Base-by-base conservation (phyloP, 768 basidiomycete species). In the Hemileccinum rubropunctum region DNA sequence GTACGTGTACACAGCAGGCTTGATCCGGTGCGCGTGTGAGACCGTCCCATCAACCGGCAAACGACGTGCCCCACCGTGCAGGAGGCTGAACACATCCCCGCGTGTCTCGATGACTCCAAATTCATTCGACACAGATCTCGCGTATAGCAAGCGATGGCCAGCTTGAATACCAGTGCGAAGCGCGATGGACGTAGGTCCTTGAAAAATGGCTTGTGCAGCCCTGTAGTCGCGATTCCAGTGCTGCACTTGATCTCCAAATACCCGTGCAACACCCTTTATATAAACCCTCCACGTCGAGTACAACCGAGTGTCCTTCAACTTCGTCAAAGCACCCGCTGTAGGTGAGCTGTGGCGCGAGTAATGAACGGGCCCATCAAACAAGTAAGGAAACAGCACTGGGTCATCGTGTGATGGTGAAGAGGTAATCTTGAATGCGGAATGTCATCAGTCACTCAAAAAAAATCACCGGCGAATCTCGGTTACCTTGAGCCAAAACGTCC, bases 1-100 rank as follows among this genome's bases (percentile, higher is more conserved):
- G 70, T 92, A 94, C 34, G 91, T 92, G 71, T 92, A 93, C 20
- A 91, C 81, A 0, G 85, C 84, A 38, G 88, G 88, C 62, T 89
- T 89, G 68, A 90, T 77, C 54, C 85, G 80, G 51, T 75, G 73
- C 33, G 54, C 59, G 41, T 55, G 55, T 23, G 56, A 51, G 20
- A 50, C 15, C 48, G 30, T 32, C 41, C 58, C 57, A 34, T 60
- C 49, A 48, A 42, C 26, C 8, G 51, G 23, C 13, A 54, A 48
- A 17, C 46, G 59, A 6, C 18, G 52, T n/a, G 49, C 50, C 33
- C 74, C 76, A 4, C 77, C 79, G 27, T 74, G 77, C 43, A 89
- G 69, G 13, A 88, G 63, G n/a, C 62, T 53, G 23, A 76, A 60
- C 35, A 85, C 64, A 52, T 82, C 82, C 14, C 70, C 66, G n/a